phyloP scores from a whole-genome alignment of 1,139 yeast genomes.

The Pneumocystis murina region DNA sequence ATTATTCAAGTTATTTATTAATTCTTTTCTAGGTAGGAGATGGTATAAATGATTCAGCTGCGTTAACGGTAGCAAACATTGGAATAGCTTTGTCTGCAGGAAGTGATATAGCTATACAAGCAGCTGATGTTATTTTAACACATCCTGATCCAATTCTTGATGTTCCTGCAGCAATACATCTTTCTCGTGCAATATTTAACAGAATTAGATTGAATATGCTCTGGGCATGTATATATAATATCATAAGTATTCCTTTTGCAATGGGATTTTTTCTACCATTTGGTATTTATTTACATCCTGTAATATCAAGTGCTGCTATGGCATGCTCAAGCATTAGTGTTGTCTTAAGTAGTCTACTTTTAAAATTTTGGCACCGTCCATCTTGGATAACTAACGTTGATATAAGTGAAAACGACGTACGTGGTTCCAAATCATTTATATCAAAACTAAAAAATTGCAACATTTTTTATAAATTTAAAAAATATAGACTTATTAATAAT shows the following conservation, averaged over 20 bases:
- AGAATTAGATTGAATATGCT: conserved; percentile 68
- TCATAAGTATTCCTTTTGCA: conserved; percentile 85
- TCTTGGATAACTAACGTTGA: background rate
- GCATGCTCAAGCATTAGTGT: conserved; percentile 85
- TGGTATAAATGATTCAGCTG: conserved; percentile 95
- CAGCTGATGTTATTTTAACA: conserved; percentile 76
- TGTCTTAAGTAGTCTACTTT: conserved; percentile 57
- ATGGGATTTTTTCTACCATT: conserved; percentile 81
- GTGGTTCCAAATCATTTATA: background rate
- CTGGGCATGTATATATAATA: conserved; percentile 76
- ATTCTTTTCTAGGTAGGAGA: conserved; percentile 46
- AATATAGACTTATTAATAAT: background rate
- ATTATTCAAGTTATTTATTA: background rate
- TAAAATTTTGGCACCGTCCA: conserved; percentile 31
- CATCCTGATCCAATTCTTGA: conserved; percentile 39
- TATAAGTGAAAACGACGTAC: background rate
- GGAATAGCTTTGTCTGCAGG: conserved; percentile 90
- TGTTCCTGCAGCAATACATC: conserved; percentile 55
- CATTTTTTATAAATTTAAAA: background rate
- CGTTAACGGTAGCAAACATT: conserved; percentile 70
- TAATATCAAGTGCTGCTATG: conserved; percentile 82
- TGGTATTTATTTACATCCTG: conserved; percentile 72
- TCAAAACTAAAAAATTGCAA: background rate
- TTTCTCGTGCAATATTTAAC: conserved; percentile 53
- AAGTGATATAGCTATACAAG: conserved; percentile 89